These are phyloP conservation scores for Neltuma alba DNA, from an alignment of 306 rosid genomes.

Conservation along the genomic window DNA sequence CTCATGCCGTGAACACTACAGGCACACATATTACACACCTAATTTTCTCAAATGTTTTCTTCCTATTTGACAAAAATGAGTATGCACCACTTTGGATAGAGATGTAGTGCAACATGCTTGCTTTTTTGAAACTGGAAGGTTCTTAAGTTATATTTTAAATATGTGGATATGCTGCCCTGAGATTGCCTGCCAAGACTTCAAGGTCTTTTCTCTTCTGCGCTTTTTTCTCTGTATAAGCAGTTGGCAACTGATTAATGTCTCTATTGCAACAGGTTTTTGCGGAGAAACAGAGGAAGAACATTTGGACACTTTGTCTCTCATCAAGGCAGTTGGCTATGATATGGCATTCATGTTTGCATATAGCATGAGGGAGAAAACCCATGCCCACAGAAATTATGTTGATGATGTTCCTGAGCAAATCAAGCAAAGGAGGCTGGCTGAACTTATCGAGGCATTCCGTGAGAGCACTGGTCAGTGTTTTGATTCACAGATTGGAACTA, in stretches of 20 bases:
- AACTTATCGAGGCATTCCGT: slow-evolving; percentile 84
- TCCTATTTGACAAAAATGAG: slow-evolving; percentile 11
- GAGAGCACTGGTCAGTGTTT: slow-evolving; percentile 87
- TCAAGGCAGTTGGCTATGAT: slow-evolving; percentile 80
- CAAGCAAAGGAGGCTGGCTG: slow-evolving; percentile 91
- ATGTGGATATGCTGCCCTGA: slow-evolving; percentile 21
- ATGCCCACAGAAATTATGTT: slow-evolving; percentile 84
- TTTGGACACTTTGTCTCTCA: slow-evolving; percentile 67
- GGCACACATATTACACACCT: not conserved
- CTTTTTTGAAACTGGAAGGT: slow-evolving; percentile 27
- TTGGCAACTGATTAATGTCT: slow-evolving; percentile 3
- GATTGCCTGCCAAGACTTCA: not conserved
- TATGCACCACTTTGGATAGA: slow-evolving; percentile 11
- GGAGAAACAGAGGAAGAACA: slow-evolving; percentile 96
- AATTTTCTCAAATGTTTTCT: slow-evolving; percentile 1
- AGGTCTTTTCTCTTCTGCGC: slow-evolving; percentile 6
- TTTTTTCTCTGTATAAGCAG: slow-evolving; percentile 5
- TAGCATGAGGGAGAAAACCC: slow-evolving; percentile 99
- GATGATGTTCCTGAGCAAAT: slow-evolving; percentile 88
- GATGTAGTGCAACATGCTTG: slow-evolving; percentile 16
- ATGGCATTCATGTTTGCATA: slow-evolving; percentile 99
- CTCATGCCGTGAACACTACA: not conserved
- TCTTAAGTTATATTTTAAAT: slow-evolving; percentile 12
- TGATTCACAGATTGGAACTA: slow-evolving; percentile 76
- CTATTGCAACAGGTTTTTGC: slow-evolving; percentile 74